A percentile compares a stretch with the other conserved stretches of the same genome.
Evolutionary conservation across 495 filamentous ascomycete genomes (phyloP).

Genomic region (Lasiosphaeria miniovina): DNA sequence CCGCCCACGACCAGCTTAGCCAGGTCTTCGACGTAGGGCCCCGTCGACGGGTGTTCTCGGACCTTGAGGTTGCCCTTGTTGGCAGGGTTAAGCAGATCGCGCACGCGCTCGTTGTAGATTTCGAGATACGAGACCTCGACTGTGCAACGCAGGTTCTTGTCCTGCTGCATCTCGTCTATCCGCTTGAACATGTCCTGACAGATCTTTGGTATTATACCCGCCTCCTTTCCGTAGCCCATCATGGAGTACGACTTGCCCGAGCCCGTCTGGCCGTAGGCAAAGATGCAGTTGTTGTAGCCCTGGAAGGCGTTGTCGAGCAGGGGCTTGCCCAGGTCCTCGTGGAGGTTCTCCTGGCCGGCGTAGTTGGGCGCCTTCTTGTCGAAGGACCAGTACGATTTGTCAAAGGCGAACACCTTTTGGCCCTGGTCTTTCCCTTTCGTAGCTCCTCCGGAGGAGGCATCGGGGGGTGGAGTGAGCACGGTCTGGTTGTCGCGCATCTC

Average conservation of each 20-base stretch:
- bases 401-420: constrained; percentile 89
- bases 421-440: constrained; percentile 61
- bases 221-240: constrained; percentile 98
- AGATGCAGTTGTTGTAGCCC: constrained; percentile 99
- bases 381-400: constrained; percentile 98
- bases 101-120: constrained; percentile 98
- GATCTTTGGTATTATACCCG: constrained; percentile 96
- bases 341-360: constrained; percentile 86
- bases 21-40: constrained; percentile 96
- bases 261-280: constrained; percentile 98
- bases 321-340: constrained; percentile 82
- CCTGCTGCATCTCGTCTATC: constrained; percentile 69
- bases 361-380: constrained; percentile 75
- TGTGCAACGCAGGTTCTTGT: constrained; percentile 78
- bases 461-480: constrained; percentile 72
- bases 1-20: constrained; percentile 97
- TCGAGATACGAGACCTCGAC: constrained; percentile 99
- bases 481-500: constrained; percentile 94
- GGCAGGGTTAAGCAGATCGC: constrained; percentile 92
- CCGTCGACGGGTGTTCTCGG: constrained; percentile 94
- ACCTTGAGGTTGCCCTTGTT: constrained; percentile 97
- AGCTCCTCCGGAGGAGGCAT: constrained; percentile 52
- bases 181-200: constrained; percentile 96
- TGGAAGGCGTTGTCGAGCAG: constrained; percentile 97
- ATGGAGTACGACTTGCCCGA: constrained; percentile 99